phyloP scores from a whole-genome alignment of 306 rosid genomes.

The Cicer bijugum region DNA sequence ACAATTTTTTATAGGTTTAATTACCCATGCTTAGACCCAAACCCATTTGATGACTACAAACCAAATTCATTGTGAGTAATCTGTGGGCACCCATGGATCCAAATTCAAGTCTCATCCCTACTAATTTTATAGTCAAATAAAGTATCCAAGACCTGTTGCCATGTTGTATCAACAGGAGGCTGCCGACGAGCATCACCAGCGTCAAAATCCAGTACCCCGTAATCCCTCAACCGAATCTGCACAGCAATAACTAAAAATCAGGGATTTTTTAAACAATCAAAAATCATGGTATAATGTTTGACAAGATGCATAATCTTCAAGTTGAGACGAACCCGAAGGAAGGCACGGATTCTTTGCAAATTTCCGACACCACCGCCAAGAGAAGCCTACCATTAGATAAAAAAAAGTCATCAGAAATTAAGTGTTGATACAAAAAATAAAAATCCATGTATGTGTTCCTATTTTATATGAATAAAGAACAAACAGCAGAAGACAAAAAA shows the following conservation, averaged over 20 bases:
- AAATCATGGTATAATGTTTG: constrained; percentile 30
- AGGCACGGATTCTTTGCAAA: constrained; percentile 91
- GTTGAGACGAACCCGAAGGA: constrained; percentile 91
- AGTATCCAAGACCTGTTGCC: constrained; percentile 88
- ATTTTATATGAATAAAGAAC: constrained; percentile 18
- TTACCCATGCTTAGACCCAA: neutral
- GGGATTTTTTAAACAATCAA: constrained; percentile 10
- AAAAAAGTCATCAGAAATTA: constrained; percentile 44
- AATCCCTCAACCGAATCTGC: constrained; percentile 96
- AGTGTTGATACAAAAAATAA: constrained; percentile 36
- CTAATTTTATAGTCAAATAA: constrained; percentile 23
- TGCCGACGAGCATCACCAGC: constrained; percentile 90
- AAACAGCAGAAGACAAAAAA: neutral
- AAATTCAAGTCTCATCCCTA: constrained; percentile 12
- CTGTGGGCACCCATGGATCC: neutral
- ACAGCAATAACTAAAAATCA: constrained; percentile 44
- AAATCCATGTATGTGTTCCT: constrained; percentile 32
- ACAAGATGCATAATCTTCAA: constrained; percentile 36
- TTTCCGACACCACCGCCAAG: constrained; percentile 98
- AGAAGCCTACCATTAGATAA: constrained; percentile 72
- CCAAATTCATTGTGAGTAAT: neutral
- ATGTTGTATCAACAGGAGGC: constrained; percentile 97
- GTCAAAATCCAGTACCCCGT: constrained; percentile 94
- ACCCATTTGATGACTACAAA: neutral
- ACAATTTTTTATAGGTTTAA: neutral